Evolutionary conservation across 1,284 basidiomycete species (phyloP), one percentile per base, ranked within the genome.

Genomic region (Trametes versicolor): DNA sequence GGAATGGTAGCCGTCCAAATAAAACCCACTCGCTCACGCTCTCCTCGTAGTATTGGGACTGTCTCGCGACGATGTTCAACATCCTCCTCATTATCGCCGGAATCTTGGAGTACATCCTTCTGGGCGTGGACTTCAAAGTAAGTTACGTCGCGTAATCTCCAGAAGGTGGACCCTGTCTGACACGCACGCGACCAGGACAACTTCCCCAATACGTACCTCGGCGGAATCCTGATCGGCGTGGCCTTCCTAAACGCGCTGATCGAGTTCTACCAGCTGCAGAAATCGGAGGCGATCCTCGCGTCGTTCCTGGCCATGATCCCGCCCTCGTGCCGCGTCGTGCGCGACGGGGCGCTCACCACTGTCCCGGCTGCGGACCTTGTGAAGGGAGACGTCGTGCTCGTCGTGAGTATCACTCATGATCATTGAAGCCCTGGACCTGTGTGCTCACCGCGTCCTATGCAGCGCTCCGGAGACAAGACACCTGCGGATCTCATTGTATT

Each of bases 261-360:
- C 72, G 88, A 90, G 74, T 91, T 87, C 74, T 89, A 88, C 76
- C 88, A 90, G 77, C 81, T 88, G 39, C 87, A 90, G 77, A 89
- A 89, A 72, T 88, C 88, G 15, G 88, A 90, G 72, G 87, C 88
- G 41, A 90, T 91, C 69, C 79, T 91, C 5, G 87, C 88, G 2
- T 88, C 87, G 1, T 90, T 91, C 79, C 79, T 90, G 34, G 88
- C 89, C 5, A 87, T 90, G 86, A 90, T 91, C 60, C 89, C 89
- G 10, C 88, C 88, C 0, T 82, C 86, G 7, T 90, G 87, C 70
- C 86, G 81, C 58, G 88, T 89, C 54, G 79, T 92, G 58, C 86
- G 90, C 47, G 87, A 88, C 65, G 85, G 86, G 4, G 79, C 82
- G 7, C 83, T 90, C 65, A 74, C 76, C 45, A 83, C 82, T 3